Percentiles rank a stretch among this genome's conserved stretches.
These are phyloP conservation scores for Scorias spongiosa DNA, from an alignment of 2,329 filamentous ascomycete genomes.

Conservation along the genomic window DNA sequence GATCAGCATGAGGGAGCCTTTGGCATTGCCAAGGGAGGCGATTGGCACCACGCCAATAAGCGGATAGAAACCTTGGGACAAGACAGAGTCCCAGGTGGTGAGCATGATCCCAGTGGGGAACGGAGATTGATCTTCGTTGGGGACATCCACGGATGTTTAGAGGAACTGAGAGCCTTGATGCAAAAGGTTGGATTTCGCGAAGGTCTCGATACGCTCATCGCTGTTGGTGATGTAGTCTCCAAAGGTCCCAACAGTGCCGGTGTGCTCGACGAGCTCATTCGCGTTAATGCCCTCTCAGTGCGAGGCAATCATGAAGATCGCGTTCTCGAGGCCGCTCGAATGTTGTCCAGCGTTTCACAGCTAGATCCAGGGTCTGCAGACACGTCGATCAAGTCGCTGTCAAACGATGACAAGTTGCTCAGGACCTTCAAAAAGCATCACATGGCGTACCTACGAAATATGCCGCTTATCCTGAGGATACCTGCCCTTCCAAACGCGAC, in stretches of 20 bases:
- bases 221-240: slow-evolving; percentile 65
- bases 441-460: slow-evolving; percentile 17
- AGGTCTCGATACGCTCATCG: slow-evolving; percentile 55
- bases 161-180: slow-evolving; percentile 48
- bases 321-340: slow-evolving; percentile 42
- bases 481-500: slow-evolving; percentile 13
- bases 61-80: slow-evolving; percentile 33
- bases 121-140: slow-evolving; percentile 67
- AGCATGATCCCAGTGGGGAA: slow-evolving; percentile 20
- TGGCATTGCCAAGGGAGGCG: slow-evolving; percentile 14
- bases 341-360: slow-evolving; percentile 1
- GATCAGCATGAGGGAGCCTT: slow-evolving; percentile 13
- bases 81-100: slow-evolving; percentile 17
- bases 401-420: slow-evolving; percentile 15
- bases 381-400: background rate
- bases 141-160: slow-evolving; percentile 80
- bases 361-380: background rate
- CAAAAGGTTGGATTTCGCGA: slow-evolving; percentile 48
- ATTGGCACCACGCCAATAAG: slow-evolving; percentile 5
- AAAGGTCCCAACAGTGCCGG: slow-evolving; percentile 75
- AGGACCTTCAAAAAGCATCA: slow-evolving; percentile 16
- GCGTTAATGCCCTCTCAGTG: slow-evolving; percentile 62
- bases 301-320: slow-evolving; percentile 89
- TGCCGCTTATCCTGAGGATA: slow-evolving; percentile 23
- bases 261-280: slow-evolving; percentile 61